phyloP scores from a whole-genome alignment of 305 asterid species.

The Stenogyne calaminthoides region DNA sequence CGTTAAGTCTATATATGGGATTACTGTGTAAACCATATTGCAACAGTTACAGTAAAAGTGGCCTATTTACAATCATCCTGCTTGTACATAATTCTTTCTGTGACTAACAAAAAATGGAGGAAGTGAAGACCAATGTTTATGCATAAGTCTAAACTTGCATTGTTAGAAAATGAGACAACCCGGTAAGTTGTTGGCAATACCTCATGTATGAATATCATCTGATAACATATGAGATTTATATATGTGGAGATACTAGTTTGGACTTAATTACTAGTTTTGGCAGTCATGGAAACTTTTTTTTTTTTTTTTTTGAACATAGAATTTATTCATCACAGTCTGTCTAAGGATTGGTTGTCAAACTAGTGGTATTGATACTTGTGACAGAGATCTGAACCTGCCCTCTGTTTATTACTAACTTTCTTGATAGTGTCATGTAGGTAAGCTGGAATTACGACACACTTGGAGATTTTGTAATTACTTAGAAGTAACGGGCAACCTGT shows the following conservation, averaged over 20 bases:
- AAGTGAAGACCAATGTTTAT: not conserved
- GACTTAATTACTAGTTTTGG: slow-evolving; percentile 4
- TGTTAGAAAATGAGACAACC: not conserved
- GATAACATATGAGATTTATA: slow-evolving; percentile 1
- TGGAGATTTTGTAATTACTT: slow-evolving; percentile 98
- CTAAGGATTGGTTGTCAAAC: slow-evolving; percentile 2
- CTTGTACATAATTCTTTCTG: not conserved
- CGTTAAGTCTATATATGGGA: not conserved
- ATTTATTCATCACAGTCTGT: not conserved
- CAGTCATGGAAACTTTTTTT: not conserved
- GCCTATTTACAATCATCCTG: not conserved
- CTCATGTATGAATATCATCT: not conserved
- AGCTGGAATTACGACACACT: slow-evolving; percentile 90
- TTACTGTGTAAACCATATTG: not conserved
- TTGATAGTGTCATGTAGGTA: slow-evolving; percentile 73
- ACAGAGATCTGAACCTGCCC: slow-evolving; percentile 21
- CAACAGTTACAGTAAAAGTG: not conserved
- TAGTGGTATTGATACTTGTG: slow-evolving; percentile 21
- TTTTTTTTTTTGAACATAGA: not conserved
- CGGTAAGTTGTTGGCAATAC: not conserved
- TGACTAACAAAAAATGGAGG: not conserved
- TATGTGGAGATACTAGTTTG: not conserved
- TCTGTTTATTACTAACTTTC: slow-evolving; percentile 43
- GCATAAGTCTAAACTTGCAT: slow-evolving; percentile 5
- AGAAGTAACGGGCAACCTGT: slow-evolving; percentile 99